phyloP scores from a whole-genome alignment of 164 flowering plant genomes.

The Aristolochia contorta region DNA sequence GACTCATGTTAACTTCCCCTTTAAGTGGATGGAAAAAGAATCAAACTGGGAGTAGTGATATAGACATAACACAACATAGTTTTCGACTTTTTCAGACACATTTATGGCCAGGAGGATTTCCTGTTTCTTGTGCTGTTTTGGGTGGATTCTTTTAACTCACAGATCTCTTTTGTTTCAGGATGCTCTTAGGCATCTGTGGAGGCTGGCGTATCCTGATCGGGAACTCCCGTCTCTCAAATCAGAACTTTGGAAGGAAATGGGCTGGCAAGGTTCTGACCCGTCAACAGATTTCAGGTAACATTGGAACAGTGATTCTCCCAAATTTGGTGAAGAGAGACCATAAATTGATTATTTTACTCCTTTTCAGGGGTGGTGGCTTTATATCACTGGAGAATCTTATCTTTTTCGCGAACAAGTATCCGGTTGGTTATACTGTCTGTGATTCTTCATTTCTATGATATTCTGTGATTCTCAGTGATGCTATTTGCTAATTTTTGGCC shows the following conservation, averaged over 20 bases:
- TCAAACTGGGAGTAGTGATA: neutral
- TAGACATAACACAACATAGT: neutral
- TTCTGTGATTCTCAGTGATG: neutral
- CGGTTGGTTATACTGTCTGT: constrained; percentile 35
- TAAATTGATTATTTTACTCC: neutral
- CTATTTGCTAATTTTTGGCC: too few relatives aligned
- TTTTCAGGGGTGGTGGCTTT: constrained; percentile 85
- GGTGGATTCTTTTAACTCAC: neutral
- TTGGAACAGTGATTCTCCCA: neutral
- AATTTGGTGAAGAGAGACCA: neutral
- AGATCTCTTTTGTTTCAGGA: constrained; percentile 37
- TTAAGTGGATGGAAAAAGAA: too few relatives aligned
- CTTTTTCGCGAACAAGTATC: constrained; percentile 68
- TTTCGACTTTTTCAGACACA: neutral
- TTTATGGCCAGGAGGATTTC: too few relatives aligned
- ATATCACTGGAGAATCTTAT: constrained; percentile 89
- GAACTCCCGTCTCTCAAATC: constrained; percentile 76
- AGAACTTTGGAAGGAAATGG: constrained; percentile 97
- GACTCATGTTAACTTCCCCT: too few relatives aligned
- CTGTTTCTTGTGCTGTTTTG: neutral
- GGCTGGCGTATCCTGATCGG: constrained; percentile 69
- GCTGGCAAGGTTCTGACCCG: constrained; percentile 98
- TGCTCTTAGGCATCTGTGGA: constrained; percentile 84
- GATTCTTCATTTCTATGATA: neutral
- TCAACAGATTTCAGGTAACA: constrained; percentile 90